Evolutionary conservation across 345 rosid species (phyloP).

Genomic region (Gossypium stocksii): DNA sequence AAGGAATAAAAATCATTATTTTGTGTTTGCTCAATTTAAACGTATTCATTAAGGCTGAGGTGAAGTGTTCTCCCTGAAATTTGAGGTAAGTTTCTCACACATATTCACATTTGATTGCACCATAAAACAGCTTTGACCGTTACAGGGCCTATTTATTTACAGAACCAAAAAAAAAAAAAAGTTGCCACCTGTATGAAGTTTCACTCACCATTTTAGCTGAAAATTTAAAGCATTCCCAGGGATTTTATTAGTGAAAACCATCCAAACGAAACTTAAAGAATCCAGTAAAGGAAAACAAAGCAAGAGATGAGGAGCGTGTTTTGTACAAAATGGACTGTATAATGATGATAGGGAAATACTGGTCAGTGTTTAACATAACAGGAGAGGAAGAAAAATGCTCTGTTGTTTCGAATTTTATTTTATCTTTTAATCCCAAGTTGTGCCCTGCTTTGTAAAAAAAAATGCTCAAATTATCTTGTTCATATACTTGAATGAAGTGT

Average conservation of each 20-base stretch:
- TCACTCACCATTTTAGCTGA: background rate
- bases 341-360: background rate
- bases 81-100: background rate
- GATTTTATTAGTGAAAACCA: background rate
- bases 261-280: background rate
- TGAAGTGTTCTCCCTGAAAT: background rate
- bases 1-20: background rate
- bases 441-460: too few relatives aligned
- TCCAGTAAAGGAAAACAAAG: background rate
- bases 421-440: too few relatives aligned
- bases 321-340: background rate
- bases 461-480: too few relatives aligned
- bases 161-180: background rate
- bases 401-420: too few relatives aligned
- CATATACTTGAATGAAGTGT: too few relatives aligned
- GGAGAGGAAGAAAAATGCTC: too few relatives aligned
- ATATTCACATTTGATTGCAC: background rate
- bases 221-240: background rate
- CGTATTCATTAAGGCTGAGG: background rate
- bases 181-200: background rate
- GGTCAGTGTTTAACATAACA: too few relatives aligned
- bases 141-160: background rate
- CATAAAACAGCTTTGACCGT: too few relatives aligned
- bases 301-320: background rate
- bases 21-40: background rate